These are phyloP conservation scores for Croton setiger DNA, from an alignment of 441 rosid genomes.

Conservation along the genomic window DNA sequence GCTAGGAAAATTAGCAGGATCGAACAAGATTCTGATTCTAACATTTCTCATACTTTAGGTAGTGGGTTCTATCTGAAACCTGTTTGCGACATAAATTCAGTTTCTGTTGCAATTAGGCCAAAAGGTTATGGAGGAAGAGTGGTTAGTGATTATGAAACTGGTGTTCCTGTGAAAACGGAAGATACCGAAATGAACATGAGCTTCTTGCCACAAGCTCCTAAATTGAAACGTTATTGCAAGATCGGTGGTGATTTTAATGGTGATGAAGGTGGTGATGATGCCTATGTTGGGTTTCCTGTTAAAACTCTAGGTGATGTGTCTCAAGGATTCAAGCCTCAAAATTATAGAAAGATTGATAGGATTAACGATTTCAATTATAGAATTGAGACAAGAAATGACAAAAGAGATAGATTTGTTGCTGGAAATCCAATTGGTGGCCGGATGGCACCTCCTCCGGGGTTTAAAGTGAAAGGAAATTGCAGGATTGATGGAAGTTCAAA, in stretches of 20 bases:
- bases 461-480: slow-evolving; percentile 20
- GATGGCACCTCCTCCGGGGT: slow-evolving; percentile 17
- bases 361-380: slow-evolving; percentile 30
- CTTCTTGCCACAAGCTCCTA: slow-evolving; percentile 29
- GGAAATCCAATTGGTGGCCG: slow-evolving; percentile 18
- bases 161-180: slow-evolving; percentile 24
- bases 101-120: slow-evolving; percentile 28
- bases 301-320: slow-evolving; percentile 44
- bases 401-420: slow-evolving; percentile 30
- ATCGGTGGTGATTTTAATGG: slow-evolving; percentile 27
- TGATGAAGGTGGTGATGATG: slow-evolving; percentile 15
- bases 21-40: slow-evolving; percentile 23
- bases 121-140: slow-evolving; percentile 18
- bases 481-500: slow-evolving; percentile 27
- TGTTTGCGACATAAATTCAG: slow-evolving; percentile 19
- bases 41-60: slow-evolving; percentile 30
- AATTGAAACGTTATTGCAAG: slow-evolving; percentile 29
- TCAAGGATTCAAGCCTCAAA: slow-evolving; percentile 37
- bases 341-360: slow-evolving; percentile 25
- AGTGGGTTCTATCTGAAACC: slow-evolving; percentile 30
- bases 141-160: slow-evolving; percentile 32
- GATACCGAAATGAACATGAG: slow-evolving; percentile 19
- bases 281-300: slow-evolving; percentile 43
- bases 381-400: slow-evolving; percentile 26
- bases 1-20: slow-evolving; percentile 30